Evolutionary conservation across 73 alveolate species (phyloP).

Genomic region (Paramecium primaurelia): DNA sequence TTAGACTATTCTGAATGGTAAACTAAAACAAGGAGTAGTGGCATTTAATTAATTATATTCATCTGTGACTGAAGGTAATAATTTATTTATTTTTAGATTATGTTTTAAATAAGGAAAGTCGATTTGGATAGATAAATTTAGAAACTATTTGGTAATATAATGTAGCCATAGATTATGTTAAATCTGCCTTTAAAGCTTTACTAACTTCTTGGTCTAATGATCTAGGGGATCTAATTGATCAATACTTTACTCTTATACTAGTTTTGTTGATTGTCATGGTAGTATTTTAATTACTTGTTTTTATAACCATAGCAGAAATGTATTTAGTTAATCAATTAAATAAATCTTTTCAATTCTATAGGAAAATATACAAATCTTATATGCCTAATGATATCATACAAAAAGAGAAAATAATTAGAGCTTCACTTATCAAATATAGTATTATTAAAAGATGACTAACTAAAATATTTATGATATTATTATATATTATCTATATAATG

Average conservation of each 20-base stretch:
- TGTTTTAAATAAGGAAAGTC: not conserved
- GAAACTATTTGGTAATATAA: not conserved
- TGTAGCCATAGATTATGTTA: not conserved
- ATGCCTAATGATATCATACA: conserved; percentile 26
- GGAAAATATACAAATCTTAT: not conserved
- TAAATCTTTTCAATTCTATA: conserved; percentile 2
- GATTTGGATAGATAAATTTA: not conserved
- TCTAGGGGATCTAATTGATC: not conserved
- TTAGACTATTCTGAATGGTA: not conserved
- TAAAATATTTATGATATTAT: not conserved
- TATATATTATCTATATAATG: not conserved
- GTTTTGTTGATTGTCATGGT: not conserved
- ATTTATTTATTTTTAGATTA: not conserved
- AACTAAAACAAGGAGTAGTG: not conserved
- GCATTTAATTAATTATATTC: conserved; percentile 26
- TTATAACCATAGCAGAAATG: conserved; percentile 3
- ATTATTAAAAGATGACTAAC: not conserved
- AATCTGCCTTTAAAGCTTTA: not conserved
- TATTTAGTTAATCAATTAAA: conserved; percentile 5
- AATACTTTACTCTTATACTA: not conserved
- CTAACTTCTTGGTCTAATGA: conserved; percentile 9
- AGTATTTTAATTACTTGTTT: not conserved
- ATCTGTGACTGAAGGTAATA: not conserved
- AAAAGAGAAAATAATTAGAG: not conserved
- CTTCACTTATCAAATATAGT: not conserved